A percentile compares a stretch with the other conserved stretches of the same genome.
Evolutionary conservation across 176 grass and related monocot species (phyloP).

Genomic region (Puya raimondii): DNA sequence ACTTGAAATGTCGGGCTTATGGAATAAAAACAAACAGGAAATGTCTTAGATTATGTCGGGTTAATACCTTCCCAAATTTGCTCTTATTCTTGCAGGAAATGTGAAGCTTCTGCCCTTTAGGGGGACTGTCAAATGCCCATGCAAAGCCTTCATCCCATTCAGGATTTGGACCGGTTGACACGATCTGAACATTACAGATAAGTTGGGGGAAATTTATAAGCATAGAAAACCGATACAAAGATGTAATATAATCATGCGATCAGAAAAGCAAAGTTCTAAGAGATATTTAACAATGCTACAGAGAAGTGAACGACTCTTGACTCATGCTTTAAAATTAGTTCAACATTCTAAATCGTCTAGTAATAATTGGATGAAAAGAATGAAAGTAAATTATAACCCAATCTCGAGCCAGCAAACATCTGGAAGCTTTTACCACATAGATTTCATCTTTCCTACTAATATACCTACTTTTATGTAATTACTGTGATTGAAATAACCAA

Average conservation of each 20-base stretch:
- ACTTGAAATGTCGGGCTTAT: no score
- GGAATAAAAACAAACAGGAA: no score
- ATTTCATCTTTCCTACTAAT: neutral
- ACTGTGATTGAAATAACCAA: no score
- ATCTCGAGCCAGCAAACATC: neutral
- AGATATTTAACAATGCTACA: neutral
- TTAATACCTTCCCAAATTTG: constrained; percentile 92
- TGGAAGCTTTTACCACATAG: neutral
- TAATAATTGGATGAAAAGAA: no score
- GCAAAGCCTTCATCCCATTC: constrained; percentile 98
- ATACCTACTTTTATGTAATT: neutral
- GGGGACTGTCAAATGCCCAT: constrained; percentile 96
- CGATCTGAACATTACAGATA: constrained; percentile 39
- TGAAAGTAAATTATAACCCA: no score
- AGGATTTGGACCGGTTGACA: constrained; percentile 76
- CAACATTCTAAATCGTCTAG: no score
- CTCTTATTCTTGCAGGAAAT: constrained; percentile 99
- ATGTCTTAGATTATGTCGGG: neutral
- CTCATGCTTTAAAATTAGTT: no score
- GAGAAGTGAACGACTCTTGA: neutral
- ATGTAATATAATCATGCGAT: neutral
- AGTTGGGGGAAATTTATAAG: neutral
- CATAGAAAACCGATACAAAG: neutral
- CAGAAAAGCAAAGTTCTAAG: neutral
- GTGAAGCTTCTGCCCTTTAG: constrained; percentile 97